Base-by-base conservation (phyloP, 176 grass and related monocot genomes). In the Tillandsia fasciculata region DNA sequence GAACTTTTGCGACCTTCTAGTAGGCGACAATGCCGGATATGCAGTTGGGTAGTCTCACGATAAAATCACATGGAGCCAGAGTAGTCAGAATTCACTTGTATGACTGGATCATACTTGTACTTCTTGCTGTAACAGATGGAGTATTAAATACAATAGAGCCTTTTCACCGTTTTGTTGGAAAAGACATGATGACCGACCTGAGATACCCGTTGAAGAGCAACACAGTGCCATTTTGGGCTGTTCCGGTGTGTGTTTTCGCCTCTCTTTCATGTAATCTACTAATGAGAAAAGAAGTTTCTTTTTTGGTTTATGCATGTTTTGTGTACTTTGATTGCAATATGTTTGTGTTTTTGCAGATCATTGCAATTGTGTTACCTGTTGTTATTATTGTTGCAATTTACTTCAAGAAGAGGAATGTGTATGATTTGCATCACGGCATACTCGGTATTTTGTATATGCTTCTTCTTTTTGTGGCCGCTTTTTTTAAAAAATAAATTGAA, bases 131-230 rank as follows among this genome's bases (percentile, higher is more conserved):
- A 14, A 76, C 77, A 54, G 90, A 89, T 28, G 90, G 77, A 42
- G 75, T 89, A 8, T 56, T 93, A 74, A 89, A 93, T 70, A 71
- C 86, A 74, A 86, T 89, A 8, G 86, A 89, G 72, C 90, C 90
- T 53, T 93, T 89, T 83, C 86, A 93, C 49, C 82, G 90, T 72
- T 93, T 93, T 12, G 83, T 93, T 10, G 90, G 90, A 64, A 88
- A 26, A 79, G 90, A 93, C 72, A 93, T 93, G 90, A 89, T 93
- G 90, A 86, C 80, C 61, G 86, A 93, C 59, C 65, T 93, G 73
- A 86, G 83, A 72, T 93, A 93, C 72, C 90, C 90, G 52, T 63
- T 93, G 69, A 89, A 89, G 52, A 79, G 67, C 74, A 93, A 89
- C 66, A 93, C 90, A 8, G 80, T 93, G 53, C 90, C 90, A 42